Base-by-base conservation (phyloP, 2,329 filamentous ascomycete genomes). In the Aureobasidium vineae region DNA sequence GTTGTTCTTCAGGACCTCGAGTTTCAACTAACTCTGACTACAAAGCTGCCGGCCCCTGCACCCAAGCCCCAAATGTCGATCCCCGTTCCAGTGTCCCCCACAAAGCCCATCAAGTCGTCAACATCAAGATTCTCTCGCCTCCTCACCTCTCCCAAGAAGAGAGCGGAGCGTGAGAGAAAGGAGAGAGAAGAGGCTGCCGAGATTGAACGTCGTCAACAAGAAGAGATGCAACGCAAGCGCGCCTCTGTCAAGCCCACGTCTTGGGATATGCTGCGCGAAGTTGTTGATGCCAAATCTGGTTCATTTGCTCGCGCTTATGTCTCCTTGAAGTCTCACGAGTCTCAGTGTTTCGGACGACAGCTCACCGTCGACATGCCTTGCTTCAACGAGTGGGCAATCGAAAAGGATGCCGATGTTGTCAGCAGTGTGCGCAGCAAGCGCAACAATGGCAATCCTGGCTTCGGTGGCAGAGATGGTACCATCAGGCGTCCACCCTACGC, bases 371-470 rank as follows among this genome's bases (percentile, higher is more conserved):
- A 98, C 72, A 88, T 98, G 66, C 90, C 92, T 21, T 96, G 92
- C 79, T 99, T 98, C 85, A 99, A 99, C 74, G 95, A 99, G 80
- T 99, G 95, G 95, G 95, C 95, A 0, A 88, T 90, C 3, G 95
- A 99, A 75, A 91, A 95, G 71, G 87, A 79, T 66, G 68, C 86
- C 11, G 83, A 83, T 28, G 89, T 89, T 68, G 86, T 89, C 5
- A 96, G 88, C 73, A 97, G 92, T 77, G 90, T 97, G 69, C 96
- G 96, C 84, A 97, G 91, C 83, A 98, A 98, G 86, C 90, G 77
- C 50, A 65, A 65, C 65, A 74, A 75, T 68, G 75, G 75, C 26
- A 66, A 69, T 10, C 70, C 73, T 64, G 70, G 69, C 33, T 68
- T 67, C 33, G 68, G 90, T 69, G 86, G 87, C 49, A 87, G 85